These are phyloP conservation scores for Clitopilus hobsonii DNA, from an alignment of 768 basidiomycete species.

Conservation along the genomic window DNA sequence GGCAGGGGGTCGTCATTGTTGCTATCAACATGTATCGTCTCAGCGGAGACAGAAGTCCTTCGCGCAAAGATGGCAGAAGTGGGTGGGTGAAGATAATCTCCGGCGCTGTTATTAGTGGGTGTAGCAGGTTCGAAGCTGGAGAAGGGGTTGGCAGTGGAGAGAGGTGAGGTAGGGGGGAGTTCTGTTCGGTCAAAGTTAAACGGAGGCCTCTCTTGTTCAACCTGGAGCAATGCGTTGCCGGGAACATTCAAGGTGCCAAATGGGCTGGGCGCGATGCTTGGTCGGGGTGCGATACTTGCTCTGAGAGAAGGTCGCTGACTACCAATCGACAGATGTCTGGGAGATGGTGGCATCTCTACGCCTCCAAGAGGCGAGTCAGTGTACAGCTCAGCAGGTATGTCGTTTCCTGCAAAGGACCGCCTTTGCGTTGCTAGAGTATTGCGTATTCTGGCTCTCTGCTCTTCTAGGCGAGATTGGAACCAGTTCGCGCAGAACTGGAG, in stretches of 20 bases:
- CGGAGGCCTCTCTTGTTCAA: slow-evolving; percentile 47
- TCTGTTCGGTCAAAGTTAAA: slow-evolving; percentile 59
- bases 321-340: slow-evolving; percentile 10
- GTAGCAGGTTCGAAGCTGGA: slow-evolving; percentile 46
- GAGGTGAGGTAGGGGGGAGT: slow-evolving; percentile 57
- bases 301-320: slow-evolving; percentile 50
- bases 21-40: slow-evolving; percentile 85
- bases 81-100: slow-evolving; percentile 70
- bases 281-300: slow-evolving; percentile 46
- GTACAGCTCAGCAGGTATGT: slow-evolving; percentile 56
- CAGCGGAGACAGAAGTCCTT: slow-evolving; percentile 92
- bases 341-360: slow-evolving; percentile 30
- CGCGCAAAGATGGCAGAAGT: slow-evolving; percentile 81
- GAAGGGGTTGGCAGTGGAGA: slow-evolving; percentile 48
- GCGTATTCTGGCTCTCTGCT: slow-evolving; percentile 73
- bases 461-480: slow-evolving; percentile 87
- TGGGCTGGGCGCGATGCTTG: slow-evolving; percentile 55
- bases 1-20: slow-evolving; percentile 64
- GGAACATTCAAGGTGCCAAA: slow-evolving; percentile 80
- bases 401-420: slow-evolving; percentile 38
- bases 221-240: slow-evolving; percentile 69
- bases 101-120: slow-evolving; percentile 43
- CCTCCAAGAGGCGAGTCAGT: slow-evolving; percentile 41
- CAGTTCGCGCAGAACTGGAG: slow-evolving; percentile 93
- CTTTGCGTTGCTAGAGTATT: slow-evolving; percentile 56